Evolutionary conservation across 139 green algal genomes (phyloP), one percentile per base, ranked within the genome.

Genomic region (Chlamydomonas eustigma): DNA sequence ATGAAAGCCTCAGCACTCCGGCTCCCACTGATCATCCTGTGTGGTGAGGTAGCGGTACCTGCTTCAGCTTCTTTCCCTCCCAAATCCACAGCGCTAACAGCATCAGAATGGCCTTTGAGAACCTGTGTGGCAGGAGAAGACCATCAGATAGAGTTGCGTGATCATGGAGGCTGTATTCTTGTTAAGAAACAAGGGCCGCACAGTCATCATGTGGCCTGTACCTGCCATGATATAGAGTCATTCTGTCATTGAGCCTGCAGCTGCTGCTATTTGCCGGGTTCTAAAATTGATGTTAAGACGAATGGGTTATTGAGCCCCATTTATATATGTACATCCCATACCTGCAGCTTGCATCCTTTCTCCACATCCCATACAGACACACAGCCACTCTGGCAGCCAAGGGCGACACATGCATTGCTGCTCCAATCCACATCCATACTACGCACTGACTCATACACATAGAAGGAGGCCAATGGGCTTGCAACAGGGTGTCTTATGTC

Each of bases 391-490:
- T 71, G 25, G n/a, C 44, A 51, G 12, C 50, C 64, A 39, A 68
- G 32, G 12, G 3, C 65, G 18, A 25, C 66, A 30, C 39, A 30
- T 25, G 36, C 33, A 18, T 58, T 18, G 0, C 35, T 50, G 12
- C 1, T 28, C 79, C 79, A 84, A 51, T 84, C 79, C 31, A 71
- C 73, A 6, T 38, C 74, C 51, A 84, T 65, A 22, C 51, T 50
- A 2, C 67, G 37, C 1, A 84, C 34, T 39, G 63, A 76, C 79
- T 84, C 79, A 39, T 78, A 84, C 50, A 77, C 67, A 39, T 84
- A 84, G 37, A 70, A 58, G 51, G 37, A 73, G 38, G 38, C 39
- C 37, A 77, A n/a, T 34, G 69, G 44, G 31, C 37, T 35, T 31
- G 30, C 33, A 24, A 50, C 31, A 1, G 28, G 50, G 36, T 8